phyloP scores from a whole-genome alignment of 2,329 filamentous ascomycete species.

The Teratosphaeria zuluensis region DNA sequence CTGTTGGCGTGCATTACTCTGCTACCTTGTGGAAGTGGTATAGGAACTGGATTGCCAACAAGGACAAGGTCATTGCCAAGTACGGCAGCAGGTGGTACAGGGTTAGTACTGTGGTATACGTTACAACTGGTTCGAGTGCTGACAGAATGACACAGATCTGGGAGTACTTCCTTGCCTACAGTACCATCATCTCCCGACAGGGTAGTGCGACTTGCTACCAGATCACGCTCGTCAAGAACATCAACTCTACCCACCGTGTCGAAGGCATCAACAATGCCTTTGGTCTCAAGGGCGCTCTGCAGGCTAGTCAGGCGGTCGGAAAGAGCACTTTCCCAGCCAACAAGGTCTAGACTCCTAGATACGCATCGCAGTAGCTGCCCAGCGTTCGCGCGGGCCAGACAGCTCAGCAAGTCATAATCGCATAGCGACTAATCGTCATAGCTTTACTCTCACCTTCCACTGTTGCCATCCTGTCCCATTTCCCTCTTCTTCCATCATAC shows the following conservation, averaged over 20 bases:
- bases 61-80: slow-evolving; percentile 85
- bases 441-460: background rate
- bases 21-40: slow-evolving; percentile 98
- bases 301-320: slow-evolving; percentile 33
- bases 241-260: slow-evolving; percentile 75
- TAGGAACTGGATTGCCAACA: slow-evolving; percentile 93
- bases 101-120: slow-evolving; percentile 44
- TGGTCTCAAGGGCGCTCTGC: slow-evolving; percentile 57
- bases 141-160: slow-evolving; percentile 53
- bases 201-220: slow-evolving; percentile 80
- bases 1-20: slow-evolving; percentile 92
- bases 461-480: background rate
- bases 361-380: background rate
- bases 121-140: background rate
- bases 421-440: background rate
- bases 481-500: background rate
- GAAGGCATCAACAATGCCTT: slow-evolving; percentile 63
- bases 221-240: slow-evolving; percentile 79
- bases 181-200: slow-evolving; percentile 74
- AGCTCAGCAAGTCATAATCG: background rate
- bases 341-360: slow-evolving; percentile 8
- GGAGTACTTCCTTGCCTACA: slow-evolving; percentile 84
- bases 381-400: background rate
- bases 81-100: slow-evolving; percentile 94
- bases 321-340: slow-evolving; percentile 22